These are phyloP conservation scores for Epichloe sp. DNA, from an alignment of 2,329 filamentous ascomycete species.

Conservation along the genomic window DNA sequence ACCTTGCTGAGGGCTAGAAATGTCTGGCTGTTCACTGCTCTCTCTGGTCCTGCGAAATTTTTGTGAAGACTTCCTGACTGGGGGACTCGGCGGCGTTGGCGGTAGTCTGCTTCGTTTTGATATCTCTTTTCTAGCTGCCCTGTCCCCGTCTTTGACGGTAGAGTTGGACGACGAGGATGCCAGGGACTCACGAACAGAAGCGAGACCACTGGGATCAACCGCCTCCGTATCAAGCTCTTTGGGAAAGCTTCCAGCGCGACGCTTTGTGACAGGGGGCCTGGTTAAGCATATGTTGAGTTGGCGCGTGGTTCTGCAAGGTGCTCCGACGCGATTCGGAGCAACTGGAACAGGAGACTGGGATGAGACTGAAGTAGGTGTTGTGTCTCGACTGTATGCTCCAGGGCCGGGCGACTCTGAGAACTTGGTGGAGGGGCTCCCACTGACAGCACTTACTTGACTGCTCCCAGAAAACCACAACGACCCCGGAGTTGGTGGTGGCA, in stretches of 20 bases:
- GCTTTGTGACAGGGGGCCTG: slow-evolving; percentile 47
- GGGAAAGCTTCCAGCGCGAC: slow-evolving; percentile 40
- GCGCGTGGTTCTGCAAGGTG: slow-evolving; percentile 27
- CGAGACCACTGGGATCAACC: slow-evolving; percentile 43
- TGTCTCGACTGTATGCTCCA: slow-evolving; percentile 60
- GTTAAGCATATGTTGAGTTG: slow-evolving; percentile 43
- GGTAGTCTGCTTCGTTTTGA: slow-evolving; percentile 28
- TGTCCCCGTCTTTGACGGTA: slow-evolving; percentile 44
- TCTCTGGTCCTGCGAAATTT: slow-evolving; percentile 28
- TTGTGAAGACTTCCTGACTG: slow-evolving; percentile 48
- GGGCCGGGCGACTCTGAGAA: slow-evolving; percentile 61
- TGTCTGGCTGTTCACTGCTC: background rate
- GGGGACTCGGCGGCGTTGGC: slow-evolving; percentile 47
- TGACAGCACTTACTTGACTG: slow-evolving; percentile 45
- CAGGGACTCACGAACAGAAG: slow-evolving; percentile 54
- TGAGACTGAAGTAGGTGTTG: slow-evolving; percentile 65
- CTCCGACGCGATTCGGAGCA: slow-evolving; percentile 31
- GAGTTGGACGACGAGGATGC: slow-evolving; percentile 63
- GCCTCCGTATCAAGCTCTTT: slow-evolving; percentile 33
- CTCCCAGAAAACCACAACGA: slow-evolving; percentile 43
- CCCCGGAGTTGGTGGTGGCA: slow-evolving; percentile 50
- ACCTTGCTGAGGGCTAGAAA: background rate
- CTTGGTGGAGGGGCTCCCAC: slow-evolving; percentile 59
- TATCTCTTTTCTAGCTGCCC: slow-evolving; percentile 27
- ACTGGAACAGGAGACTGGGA: slow-evolving; percentile 58